Evolutionary conservation across 306 rosid species (phyloP), one percentile per base, ranked within the genome.

Genomic region (Hippophae gyantsensis): DNA sequence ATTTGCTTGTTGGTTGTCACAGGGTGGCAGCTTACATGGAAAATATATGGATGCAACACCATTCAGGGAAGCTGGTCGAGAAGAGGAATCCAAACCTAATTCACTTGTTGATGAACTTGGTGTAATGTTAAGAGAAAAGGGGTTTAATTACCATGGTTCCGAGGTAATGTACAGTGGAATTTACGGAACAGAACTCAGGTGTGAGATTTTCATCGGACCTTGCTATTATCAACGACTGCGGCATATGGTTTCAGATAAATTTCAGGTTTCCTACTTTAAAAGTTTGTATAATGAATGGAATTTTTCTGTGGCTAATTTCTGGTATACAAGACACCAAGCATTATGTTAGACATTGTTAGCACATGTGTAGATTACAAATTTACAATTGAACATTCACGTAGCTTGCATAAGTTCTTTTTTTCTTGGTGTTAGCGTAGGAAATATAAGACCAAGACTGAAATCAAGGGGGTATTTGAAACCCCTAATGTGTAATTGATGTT

Each of bases 161-260:
- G 96, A 92, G 73, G 96, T 88, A 54, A 69, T 92, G 26, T 92
- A 88, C 70, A 84, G 99, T 57, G 99, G 99, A 46, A 95, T 86
- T 63, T 88, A 92, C 68, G 99, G 99, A 64, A 78, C 88, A 25
- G 99, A 92, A 66, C 86, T 92, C 66, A 65, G 79, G 0, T 92
- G 96, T 50, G 93, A 92, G 73, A 92, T 92, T 65, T 92, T 88
- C 70, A 80, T 92, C 32, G 99, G 99, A 47, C 99, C 99, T 25
- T 95, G 88, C 71, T 92, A 92, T 73, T 92, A 92, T 82, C 99
- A 92, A 64, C 81, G 95, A 60, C 82, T 92, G 9, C 86, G 96
- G 46, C 99, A 92, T 64, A 92, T 92, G 99, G 99, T 92, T 65
- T 92, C 99, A 25, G 99, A 92, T 71, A 86, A 92, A 79, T 92